Evolutionary conservation across 768 basidiomycete species (phyloP), one percentile per base, ranked within the genome.

Genomic region (Tulasnella sp.): DNA sequence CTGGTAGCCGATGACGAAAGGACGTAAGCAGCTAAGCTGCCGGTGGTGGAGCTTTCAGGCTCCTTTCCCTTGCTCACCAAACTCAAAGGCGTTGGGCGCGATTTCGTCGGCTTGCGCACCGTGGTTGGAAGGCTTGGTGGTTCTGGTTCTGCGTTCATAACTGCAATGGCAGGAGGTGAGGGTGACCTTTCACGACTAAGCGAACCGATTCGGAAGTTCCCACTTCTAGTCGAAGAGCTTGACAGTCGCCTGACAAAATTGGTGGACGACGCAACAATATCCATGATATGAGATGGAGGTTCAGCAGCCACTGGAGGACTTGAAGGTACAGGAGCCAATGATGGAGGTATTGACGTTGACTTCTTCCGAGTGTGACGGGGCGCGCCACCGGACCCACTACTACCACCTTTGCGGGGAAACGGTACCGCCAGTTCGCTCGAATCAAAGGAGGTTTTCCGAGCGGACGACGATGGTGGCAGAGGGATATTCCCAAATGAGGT

Each of bases 111-210:
- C 78, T 79, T 79, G 44, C 78, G 68, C 3, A 40, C 31, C 19
- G 8, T 16, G 16, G 31, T 74, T 48, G 73, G 62, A 40, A 42
- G 73, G 73, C n/a, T 74, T 39, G 75, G 52, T 48, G 38, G 21
- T 48, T 76, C 46, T 76, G 42, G 19, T 38, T 73, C 71, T 40
- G 71, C 42, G 18, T 27, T 40, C 24, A 38, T n/a, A 38, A 39
- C 77, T 58, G 38, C 77, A 62, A 78, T 78, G 38, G 40, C 58
- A 74, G 73, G 73, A 74, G 73, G 73, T 74, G 73, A 74, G 73
- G 73, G 73, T 1, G 73, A 74, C 73, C 44, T 3, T 40, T 46
- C 44, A 74, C 38, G 73, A 40, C 44, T 27, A 38, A 74, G 73
- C 73, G 73, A 74, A 74, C 39, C 38, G 5, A 74, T 21, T 24